A percentile compares a stretch with the other conserved stretches of the same genome.
Evolutionary conservation across 441 rosid genomes (phyloP).

Genomic region (Gossypium gossypioides): DNA sequence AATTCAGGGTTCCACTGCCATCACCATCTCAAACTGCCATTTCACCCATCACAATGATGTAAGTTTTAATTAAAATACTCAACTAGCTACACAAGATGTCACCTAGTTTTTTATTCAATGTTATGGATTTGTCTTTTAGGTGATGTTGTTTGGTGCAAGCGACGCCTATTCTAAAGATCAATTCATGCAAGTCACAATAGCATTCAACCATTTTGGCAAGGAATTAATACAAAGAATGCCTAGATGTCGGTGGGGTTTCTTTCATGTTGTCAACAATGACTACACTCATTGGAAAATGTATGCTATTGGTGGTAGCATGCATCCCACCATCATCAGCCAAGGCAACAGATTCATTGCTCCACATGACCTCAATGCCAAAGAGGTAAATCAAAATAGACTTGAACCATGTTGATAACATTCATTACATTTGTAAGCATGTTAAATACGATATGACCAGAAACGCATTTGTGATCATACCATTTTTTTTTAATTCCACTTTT

Average conservation of each 20-base stretch:
- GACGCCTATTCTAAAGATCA: constrained; percentile 31
- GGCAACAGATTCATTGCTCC: constrained; percentile 18
- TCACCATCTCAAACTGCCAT: constrained; percentile 11
- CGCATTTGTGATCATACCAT: background rate
- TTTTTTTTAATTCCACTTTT: background rate
- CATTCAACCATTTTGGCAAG: constrained; percentile 53
- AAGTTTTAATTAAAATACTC: background rate
- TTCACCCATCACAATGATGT: constrained; percentile 55
- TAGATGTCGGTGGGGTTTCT: constrained; percentile 56
- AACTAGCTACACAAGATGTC: background rate
- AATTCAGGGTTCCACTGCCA: background rate
- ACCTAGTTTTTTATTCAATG: background rate
- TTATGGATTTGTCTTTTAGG: constrained; percentile 25
- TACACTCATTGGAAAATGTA: too few species aligned
- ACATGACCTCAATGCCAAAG: constrained; percentile 14
- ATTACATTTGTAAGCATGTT: background rate
- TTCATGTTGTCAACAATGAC: constrained; percentile 58
- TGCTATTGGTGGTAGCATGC: too few species aligned
- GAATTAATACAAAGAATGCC: constrained; percentile 63
- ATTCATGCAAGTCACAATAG: constrained; percentile 67
- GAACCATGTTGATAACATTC: too few species aligned
- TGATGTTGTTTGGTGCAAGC: constrained; percentile 62
- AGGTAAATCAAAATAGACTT: constrained; percentile 7
- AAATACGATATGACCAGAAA: background rate
- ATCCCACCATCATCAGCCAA: too few species aligned